Conservation (phyloP, 257 asterid genomes). For the Paulownia fortunei region DNA sequence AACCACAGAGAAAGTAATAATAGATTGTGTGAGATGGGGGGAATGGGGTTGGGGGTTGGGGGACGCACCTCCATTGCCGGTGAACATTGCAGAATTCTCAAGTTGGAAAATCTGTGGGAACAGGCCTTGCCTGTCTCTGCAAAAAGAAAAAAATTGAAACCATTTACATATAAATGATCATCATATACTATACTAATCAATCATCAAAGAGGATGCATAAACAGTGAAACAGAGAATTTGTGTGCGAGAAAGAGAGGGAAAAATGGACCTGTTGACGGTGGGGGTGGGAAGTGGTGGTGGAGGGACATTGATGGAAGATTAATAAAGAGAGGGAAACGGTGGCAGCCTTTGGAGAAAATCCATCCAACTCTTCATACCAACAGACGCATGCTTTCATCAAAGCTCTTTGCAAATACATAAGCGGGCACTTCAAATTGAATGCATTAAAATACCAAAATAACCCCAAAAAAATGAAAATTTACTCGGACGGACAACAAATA, state of each 20-base stretch:
- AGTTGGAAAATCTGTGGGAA: not conserved
- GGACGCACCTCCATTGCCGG: conserved; percentile 24
- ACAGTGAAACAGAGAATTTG: not conserved
- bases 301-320: not conserved
- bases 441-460: not conserved
- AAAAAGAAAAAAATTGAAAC: not conserved
- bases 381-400: conserved; percentile 36
- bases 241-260: not conserved
- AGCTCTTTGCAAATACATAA: not conserved
- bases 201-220: not conserved
- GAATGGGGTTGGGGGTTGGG: too few relatives aligned
- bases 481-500: too few relatives aligned
- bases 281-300: not conserved
- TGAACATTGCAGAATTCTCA: conserved; percentile 14
- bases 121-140: not conserved
- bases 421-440: not conserved
- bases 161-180: not conserved
- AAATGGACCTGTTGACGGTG: not conserved
- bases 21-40: too few relatives aligned
- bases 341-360: conserved; percentile 27
- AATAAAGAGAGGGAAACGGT: conserved; percentile 49
- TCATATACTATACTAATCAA: not conserved
- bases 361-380: conserved; percentile 18
- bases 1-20: too few relatives aligned
- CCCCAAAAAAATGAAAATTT: too few relatives aligned